Percentiles rank a stretch among this genome's conserved stretches.
phyloP scores from a whole-genome alignment of 2,329 filamentous ascomycete species.

The Apiospora kogelbergensis region DNA sequence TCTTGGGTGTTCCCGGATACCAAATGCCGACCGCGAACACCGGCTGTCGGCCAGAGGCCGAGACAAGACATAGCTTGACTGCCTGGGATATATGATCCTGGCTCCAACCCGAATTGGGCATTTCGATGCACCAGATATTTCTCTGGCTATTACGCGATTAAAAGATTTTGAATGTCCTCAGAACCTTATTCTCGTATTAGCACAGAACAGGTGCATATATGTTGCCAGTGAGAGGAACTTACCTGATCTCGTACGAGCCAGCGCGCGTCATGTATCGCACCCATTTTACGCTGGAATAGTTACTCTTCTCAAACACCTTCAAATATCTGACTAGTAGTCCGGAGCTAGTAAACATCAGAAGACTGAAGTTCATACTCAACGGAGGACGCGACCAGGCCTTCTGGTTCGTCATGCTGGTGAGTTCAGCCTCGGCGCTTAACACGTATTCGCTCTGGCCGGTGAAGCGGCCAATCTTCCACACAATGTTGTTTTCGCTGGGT shows the following conservation, averaged over 20 bases:
- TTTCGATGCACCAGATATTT: background rate
- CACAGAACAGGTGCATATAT: no score
- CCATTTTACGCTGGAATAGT: slow-evolving; percentile 99
- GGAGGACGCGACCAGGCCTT: slow-evolving; percentile 96
- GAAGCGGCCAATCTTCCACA: slow-evolving; percentile 99
- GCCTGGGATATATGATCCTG: background rate
- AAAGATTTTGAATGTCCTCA: background rate
- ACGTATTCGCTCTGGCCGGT: slow-evolving; percentile 97
- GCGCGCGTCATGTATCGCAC: slow-evolving; percentile 98
- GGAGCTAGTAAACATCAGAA: slow-evolving; percentile 98
- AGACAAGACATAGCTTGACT: background rate
- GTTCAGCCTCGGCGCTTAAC: slow-evolving; percentile 85
- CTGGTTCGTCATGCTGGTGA: slow-evolving; percentile 97
- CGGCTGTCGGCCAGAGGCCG: background rate
- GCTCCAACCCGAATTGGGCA: background rate
- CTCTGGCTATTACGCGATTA: background rate
- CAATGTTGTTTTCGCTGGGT: slow-evolving; percentile 94
- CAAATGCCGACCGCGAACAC: background rate
- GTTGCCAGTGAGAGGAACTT: slow-evolving; percentile 18
- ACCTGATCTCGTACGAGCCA: slow-evolving; percentile 96
- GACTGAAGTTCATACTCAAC: slow-evolving; percentile 84
- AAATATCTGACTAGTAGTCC: slow-evolving; percentile 90
- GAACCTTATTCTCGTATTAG: background rate
- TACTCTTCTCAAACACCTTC: slow-evolving; percentile 99
- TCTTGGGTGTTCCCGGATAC: background rate